Base-by-base conservation (phyloP, 106 monocot species). In the Dactylorhiza incarnata region DNA sequence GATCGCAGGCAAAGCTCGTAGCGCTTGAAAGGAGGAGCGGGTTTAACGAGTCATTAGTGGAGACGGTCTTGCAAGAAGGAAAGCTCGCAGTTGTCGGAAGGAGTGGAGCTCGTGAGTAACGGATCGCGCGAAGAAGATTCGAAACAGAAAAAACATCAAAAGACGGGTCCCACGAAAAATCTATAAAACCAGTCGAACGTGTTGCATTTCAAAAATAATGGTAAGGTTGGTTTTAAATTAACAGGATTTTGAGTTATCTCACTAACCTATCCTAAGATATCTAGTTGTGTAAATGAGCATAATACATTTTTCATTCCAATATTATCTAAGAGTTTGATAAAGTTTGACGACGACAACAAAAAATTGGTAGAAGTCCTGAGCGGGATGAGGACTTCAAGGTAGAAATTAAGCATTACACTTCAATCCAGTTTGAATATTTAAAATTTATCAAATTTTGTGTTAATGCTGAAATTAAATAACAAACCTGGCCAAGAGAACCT, bases 401-500 rank as follows among this genome's bases (percentile, higher is more conserved):
- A 29, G 16, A 45, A 19, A 8, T 67, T 26, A 11, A 67, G 14
- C 14, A 67, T 67, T 37, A 37, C 19, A 67, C 37, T 37, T 12
- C 9, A 69, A 16, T 3, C 45, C 45, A 69, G 29, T 69, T 43
- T 45, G 45, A 46, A 7, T 69, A 45, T 46, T 44, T 69, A 9
- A 69, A 46, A 69, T 69, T 7, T 13, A 69, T n/a, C 45, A 69
- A 65, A 29, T 24, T 69, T 45, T 16, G 7, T 69, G 45, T 69
- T 17, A 69, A 45, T 69, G 14, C 8, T 48, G 66, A 56, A 47
- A 56, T 22, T 73, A 9, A 73, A 22, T n/a, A 59, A 22, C 47
- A 76, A 80, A 94, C 97, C 91, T 94, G 91, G 68, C 91, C 89
- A 86, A 89, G 87, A 73, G 86, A 87, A 72, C 85, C 86, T 86